Evolutionary conservation across 495 filamentous ascomycete species (phyloP), one percentile per base, ranked within the genome.

Genomic region (Hypoxylon fuscum): DNA sequence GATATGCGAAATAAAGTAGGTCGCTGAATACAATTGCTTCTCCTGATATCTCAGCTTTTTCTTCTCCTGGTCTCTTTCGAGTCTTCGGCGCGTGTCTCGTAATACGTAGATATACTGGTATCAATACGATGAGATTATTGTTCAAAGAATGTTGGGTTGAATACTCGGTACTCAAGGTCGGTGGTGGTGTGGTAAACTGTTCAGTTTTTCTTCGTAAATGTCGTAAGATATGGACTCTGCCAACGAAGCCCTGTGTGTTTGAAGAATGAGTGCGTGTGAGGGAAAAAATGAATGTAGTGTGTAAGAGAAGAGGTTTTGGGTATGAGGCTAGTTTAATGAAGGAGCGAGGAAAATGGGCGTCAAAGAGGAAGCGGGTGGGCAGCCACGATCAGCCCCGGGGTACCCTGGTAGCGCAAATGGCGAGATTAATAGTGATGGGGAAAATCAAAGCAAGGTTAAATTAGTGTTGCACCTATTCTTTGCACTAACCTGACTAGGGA

Each of bases 211-310:
- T 66, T 68, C 55, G 65, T 68, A 66, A n/a, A 74, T 59, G 47
- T 68, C 68, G 64, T 63, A 55, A 61, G 41, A 47, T n/a, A n/a
- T 71, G 79, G 78, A 82, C 81, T 83, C 78, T 83, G 81, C 81
- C 80, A 83, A 83, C 81, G 81, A 81, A 82, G 80, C 73, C 80
- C 70, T 78, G 68, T 73, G 66, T 54, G 61, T 62, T 48, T 38
- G 57, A 57, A 48, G 54, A 65, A 43, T 37, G 59, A 63, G 52
- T 38, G 66, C 53, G 42, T 42, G 58, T 17, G 46, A 51, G 53
- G 25, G 41, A n/a, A 45, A 43, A 31, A n/a, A 34, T 43, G 46
- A 22, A 29, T 55, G 40, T 40, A 22, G 29, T 55, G 40, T 40
- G 35, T 45, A 34, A 32, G 50, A 64, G 48, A 10, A 49, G 32